Evolutionary conservation across 2,329 filamentous ascomycete species (phyloP), one percentile per base, ranked within the genome.

Genomic region (Ilyonectria destructans): DNA sequence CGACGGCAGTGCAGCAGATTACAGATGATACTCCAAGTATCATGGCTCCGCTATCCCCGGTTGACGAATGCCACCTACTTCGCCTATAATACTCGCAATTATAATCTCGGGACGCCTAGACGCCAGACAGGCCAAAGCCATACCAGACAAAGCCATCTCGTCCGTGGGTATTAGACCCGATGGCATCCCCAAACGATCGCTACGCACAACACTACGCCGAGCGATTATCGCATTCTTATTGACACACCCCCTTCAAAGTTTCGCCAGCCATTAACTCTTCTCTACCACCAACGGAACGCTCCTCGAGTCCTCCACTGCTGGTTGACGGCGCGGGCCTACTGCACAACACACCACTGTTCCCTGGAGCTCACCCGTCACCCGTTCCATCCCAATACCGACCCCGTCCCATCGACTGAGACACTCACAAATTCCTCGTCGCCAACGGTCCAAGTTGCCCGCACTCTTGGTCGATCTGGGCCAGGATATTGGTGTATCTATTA

Each of bases 191-290:
- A 63, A 67, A 43, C 49, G 52, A 40, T 64, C 52, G 13, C 59
- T 62, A 51, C 58, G n/a, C 65, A 69, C 70, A 62, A 66, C 62
- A 73, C 64, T 68, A 52, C 64, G 65, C 62, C 69, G 71, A 75
- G 67, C 73, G 67, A 73, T 71, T 62, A 60, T 74, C 63, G 67
- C 68, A 63, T 52, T 51, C 35, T 43, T 64, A 49, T 33, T 40
- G 33, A 13, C 65, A 64, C 59, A 8, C 59, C 65, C 65, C 57
- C 45, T 29, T 45, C 31, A 58, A 46, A 23, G 17, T 58, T 35
- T 59, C 54, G 23, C 55, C 58, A 29, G 58, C 33, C 46, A 12
- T 33, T 4, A 58, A 48, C 13, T 19, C 21, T 46, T 52, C 48
- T 35, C 46, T 46, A 26, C 49, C n/a, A 23, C 21, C 58, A 33